Base-by-base conservation (phyloP, 805 yeast species). In the Candida coleopterorum region DNA sequence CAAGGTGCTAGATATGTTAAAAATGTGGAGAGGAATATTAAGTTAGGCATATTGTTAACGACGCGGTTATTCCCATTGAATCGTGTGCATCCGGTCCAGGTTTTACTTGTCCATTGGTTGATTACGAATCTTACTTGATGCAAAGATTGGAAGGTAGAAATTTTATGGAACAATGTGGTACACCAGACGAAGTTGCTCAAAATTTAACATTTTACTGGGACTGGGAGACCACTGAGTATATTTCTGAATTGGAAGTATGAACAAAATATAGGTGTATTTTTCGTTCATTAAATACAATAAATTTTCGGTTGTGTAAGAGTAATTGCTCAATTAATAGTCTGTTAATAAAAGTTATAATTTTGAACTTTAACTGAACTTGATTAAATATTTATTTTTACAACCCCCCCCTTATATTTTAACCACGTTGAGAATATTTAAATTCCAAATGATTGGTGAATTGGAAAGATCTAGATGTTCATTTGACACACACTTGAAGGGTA, bases 61-160 rank as follows among this genome's bases (percentile, higher is more conserved):
- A 75, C 42, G 77, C 77, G 2, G 79, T 76, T 17, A 56, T 72
- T 32, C 79, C 81, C 18, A 49, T 72, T 21, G 65, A 66, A 16
- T 47, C 52, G 24, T 75, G 81, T 50, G 58, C 64, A 27, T 52
- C 58, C 28, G 82, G 82, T 4, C 81, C 81, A 9, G 79, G 78
- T 2, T 73, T 64, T 50, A 60, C 72, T 26, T 66, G 79, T 52
- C 35, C 41, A 18, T 38, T 49, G 15, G 17, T 35, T 11, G 40
- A 42, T 7, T 39, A 24, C 23, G 34, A 36, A 30, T 11, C 33
- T 6, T 39, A 30, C 26, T 27, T 45, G 24, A 30, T 35, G 11
- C 23, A 41, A 3, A 39, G 45, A 36, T 37, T 46, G n/a, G 20
- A 18, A 11, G 38, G 39, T 14, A 35, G 38, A n/a, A 34, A 47